These are phyloP conservation scores for Oxalis stricta DNA, from an alignment of 441 rosid genomes.

Conservation along the genomic window DNA sequence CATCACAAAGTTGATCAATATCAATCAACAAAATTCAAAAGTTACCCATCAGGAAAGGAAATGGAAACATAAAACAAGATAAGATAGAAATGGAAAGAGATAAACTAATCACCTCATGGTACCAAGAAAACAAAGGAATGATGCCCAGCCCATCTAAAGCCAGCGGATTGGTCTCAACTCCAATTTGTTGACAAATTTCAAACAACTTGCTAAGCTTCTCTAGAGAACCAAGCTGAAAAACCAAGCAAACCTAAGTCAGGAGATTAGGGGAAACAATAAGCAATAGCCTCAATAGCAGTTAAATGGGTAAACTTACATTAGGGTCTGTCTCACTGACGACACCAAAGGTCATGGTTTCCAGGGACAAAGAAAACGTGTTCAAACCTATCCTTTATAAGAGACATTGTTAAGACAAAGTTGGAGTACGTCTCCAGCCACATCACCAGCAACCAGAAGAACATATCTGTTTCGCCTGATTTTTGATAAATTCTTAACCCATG, in stretches of 20 bases:
- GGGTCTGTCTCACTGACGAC: constrained; percentile 27
- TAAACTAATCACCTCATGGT: constrained; percentile 42
- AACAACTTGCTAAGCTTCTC: constrained; percentile 51
- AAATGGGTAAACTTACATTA: constrained; percentile 17
- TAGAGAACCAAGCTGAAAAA: constrained; percentile 41
- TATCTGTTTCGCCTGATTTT: constrained; percentile 20
- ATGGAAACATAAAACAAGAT: not conserved
- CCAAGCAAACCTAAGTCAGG: not conserved
- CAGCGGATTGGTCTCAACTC: constrained; percentile 37
- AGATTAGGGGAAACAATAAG: no score
- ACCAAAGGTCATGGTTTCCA: constrained; percentile 66
- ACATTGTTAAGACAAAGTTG: constrained; percentile 36
- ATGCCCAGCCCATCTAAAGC: constrained; percentile 35
- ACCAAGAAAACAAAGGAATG: constrained; percentile 56
- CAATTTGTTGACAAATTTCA: constrained; percentile 40
- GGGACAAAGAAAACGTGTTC: constrained; percentile 40
- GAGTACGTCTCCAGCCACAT: constrained; percentile 44
- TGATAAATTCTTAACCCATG: constrained; percentile 37
- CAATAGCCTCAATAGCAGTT: not conserved
- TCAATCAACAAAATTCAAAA: not conserved
- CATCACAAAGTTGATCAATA: not conserved
- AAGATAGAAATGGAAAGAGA: not conserved
- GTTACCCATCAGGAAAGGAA: not conserved
- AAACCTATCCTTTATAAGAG: constrained; percentile 43
- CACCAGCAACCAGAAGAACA: constrained; percentile 50